Evolutionary conservation across 306 rosid species (phyloP), one percentile per base, ranked within the genome.

Genomic region (Prosopis cineraria): DNA sequence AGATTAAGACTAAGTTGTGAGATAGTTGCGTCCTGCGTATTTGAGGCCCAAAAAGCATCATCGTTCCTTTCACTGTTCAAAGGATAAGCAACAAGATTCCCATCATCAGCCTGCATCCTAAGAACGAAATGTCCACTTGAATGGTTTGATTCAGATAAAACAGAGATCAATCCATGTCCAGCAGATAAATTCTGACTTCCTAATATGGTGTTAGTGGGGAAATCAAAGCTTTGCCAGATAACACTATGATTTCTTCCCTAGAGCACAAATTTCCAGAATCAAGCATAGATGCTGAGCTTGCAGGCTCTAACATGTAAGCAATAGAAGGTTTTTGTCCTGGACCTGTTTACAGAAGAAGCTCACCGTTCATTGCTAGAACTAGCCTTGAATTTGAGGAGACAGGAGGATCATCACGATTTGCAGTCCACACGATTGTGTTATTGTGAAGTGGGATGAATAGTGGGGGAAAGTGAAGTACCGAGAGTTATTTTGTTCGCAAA

Each of bases 191-290:
- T 48, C 25, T 84, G 85, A 60, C 84, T 80, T 68, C 88, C 88
- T 60, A 80, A 52, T 30, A 84, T 37, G 64, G 87, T 80, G 39
- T 78, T 74, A 45, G 52, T 45, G n/a, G 52, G 52, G 52, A 13
- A 45, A 16, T 45, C 2, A 16, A 45, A 45, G 20, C 52, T 45
- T 45, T 45, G 52, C 52, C 52, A 45, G 8, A 11, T 45, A 45
- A 45, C 19, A 2, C 6, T 45, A 0, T 13, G n/a, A 5, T 45
- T 45, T 45, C 52, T 45, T 82, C 53, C 19, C 50, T 72, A 84
- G 2, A 84, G 73, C 65, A 84, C 80, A 84, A 84, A 76, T 80
- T 84, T 1, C 87, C 87, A 48, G 77, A 76, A 67, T 84, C 78
- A 24, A 1, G 58, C 82, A 84, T 80, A 29, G 80, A 80, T 1